Conservation (phyloP, 768 basidiomycete genomes). For the Pleurotus pulmonarius region DNA sequence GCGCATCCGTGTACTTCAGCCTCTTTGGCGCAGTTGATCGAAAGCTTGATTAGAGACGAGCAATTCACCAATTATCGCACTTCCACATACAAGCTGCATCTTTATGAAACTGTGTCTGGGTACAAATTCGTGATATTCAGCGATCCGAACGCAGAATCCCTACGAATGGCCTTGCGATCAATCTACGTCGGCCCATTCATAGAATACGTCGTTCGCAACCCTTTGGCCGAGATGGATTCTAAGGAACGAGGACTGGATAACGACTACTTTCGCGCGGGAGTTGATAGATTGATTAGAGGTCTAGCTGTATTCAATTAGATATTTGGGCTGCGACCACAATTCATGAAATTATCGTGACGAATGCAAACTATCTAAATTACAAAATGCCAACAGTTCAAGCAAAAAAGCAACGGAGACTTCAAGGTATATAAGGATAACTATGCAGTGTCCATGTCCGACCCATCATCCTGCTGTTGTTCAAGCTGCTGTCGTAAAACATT, state of each 20-base stretch:
- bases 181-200: conserved; percentile 93
- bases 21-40: not conserved
- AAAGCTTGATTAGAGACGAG: conserved; percentile 64
- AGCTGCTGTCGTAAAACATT: conserved; percentile 81
- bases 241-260: conserved; percentile 86
- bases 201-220: conserved; percentile 92
- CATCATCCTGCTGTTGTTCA: conserved; percentile 43
- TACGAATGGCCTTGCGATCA: conserved; percentile 80
- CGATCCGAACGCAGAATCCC: conserved; percentile 79
- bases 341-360: conserved; percentile 9
- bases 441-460: not conserved
- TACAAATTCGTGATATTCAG: conserved; percentile 96
- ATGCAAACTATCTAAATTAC: conserved; percentile 10
- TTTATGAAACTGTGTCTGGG: conserved; percentile 87
- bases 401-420: conserved; percentile 1
- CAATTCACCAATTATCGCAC: conserved; percentile 89
- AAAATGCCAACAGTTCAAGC: conserved; percentile 11
- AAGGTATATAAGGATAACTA: conserved; percentile 9
- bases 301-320: conserved; percentile 37
- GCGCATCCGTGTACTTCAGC: conserved; percentile 11
- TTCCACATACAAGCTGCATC: conserved; percentile 87
- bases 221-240: conserved; percentile 81
- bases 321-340: not conserved
- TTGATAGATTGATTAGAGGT: conserved; percentile 72
- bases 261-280: conserved; percentile 80